Evolutionary conservation across 1,284 basidiomycete genomes (phyloP).

Genomic region (Puccinia horiana): DNA sequence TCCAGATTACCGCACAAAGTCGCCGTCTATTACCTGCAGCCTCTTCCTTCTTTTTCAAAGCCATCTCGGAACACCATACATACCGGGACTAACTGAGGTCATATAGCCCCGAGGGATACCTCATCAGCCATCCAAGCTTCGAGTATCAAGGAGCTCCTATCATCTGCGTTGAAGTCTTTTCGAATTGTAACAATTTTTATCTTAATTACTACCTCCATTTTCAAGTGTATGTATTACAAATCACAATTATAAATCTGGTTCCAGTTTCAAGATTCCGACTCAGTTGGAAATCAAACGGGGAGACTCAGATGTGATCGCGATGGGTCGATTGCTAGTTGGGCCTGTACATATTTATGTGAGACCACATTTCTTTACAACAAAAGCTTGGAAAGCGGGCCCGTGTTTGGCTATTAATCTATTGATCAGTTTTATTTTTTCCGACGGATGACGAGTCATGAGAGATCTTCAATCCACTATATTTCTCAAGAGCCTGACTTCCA

Average conservation of each 20-base stretch:
- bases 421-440: slow-evolving; percentile 12
- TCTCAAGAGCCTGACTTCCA: slow-evolving; percentile 22
- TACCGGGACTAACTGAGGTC: no score
- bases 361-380: slow-evolving; percentile 25
- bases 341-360: neutral
- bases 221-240: no score
- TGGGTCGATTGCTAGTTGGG: slow-evolving; percentile 1
- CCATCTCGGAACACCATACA: no score
- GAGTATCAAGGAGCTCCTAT: no score
- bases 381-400: neutral
- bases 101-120: no score
- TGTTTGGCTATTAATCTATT: neutral
- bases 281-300: neutral
- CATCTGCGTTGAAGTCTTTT: no score
- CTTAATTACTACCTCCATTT: no score
- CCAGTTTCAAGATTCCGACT: neutral
- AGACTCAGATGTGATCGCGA: neutral
- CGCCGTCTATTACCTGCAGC: no score
- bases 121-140: no score
- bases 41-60: no score
- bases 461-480: slow-evolving; percentile 39
- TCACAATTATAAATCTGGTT: neutral
- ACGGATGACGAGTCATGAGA: slow-evolving; percentile 3
- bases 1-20: no score
- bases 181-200: no score